A percentile compares a stretch with the other conserved stretches of the same genome.
Conservation (phyloP, 192 early-diverging fungal genomes). For the Coemansia sp. region DNA sequence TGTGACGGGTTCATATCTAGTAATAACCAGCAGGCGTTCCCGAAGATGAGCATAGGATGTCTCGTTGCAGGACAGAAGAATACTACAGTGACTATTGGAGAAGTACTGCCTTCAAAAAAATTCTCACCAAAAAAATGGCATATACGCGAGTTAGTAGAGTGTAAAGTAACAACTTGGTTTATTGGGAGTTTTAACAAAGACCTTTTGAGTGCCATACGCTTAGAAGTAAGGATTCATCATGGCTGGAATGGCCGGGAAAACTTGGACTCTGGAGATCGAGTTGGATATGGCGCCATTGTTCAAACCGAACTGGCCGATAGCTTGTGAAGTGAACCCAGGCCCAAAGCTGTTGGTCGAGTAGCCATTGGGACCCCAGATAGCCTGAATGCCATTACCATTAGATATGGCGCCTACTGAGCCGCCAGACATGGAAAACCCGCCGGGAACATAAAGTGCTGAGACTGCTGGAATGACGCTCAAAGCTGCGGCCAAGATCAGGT, state of each 20-base stretch:
- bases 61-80: neutral
- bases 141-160: neutral
- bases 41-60: neutral
- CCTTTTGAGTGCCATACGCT: neutral
- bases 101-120: neutral
- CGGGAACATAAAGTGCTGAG: constrained; percentile 17
- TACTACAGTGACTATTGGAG: neutral
- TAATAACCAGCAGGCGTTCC: neutral
- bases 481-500: neutral
- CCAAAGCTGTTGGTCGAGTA: constrained; percentile 41
- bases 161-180: neutral
- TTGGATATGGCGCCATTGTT: constrained; percentile 42
- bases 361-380: constrained; percentile 44
- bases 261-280: constrained; percentile 38
- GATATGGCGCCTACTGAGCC: constrained; percentile 31
- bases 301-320: constrained; percentile 39
- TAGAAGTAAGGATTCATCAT: constrained; percentile 7
- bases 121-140: neutral
- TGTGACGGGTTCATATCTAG: neutral
- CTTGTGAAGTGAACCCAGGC: constrained; percentile 47
- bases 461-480: neutral
- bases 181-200: neutral
- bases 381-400: constrained; percentile 38
- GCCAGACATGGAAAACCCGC: constrained; percentile 10
- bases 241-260: constrained; percentile 21